Evolutionary conservation across 2,329 filamentous ascomycete genomes (phyloP).

Genomic region (Nothomitra cinnamomea): DNA sequence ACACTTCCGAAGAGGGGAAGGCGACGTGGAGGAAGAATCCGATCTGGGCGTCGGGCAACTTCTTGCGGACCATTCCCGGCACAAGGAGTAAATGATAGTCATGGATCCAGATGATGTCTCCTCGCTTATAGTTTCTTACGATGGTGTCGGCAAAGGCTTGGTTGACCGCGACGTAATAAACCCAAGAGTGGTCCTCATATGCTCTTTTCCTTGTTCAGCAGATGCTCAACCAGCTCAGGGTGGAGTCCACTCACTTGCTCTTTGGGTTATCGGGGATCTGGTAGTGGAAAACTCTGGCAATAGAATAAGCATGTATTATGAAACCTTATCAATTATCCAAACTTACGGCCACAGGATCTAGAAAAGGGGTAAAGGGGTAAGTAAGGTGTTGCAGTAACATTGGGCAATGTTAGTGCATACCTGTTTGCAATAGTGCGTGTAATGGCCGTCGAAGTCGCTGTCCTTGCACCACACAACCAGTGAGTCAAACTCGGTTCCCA

Average conservation of each 20-base stretch:
- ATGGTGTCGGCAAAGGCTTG: conserved; percentile 86
- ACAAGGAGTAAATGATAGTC: conserved; percentile 89
- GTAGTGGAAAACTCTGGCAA: conserved; percentile 63
- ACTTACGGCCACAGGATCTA: conserved; percentile 8
- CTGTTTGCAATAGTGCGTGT: conserved; percentile 91
- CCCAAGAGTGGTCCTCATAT: conserved; percentile 92
- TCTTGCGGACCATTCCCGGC: conserved; percentile 74
- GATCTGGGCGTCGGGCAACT: conserved; percentile 83
- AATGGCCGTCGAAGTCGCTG: conserved; percentile 87
- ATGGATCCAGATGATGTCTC: conserved; percentile 86
- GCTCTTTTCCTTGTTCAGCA: conserved; percentile 26
- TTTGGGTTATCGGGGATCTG: conserved; percentile 96
- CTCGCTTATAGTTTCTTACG: conserved; percentile 79
- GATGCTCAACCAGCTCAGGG: neutral
- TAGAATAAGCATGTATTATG: neutral
- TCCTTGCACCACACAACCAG: conserved; percentile 75
- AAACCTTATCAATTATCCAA: neutral
- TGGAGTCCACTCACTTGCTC: conserved; percentile 45
- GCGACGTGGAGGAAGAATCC: conserved; percentile 92
- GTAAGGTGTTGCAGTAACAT: neutral
- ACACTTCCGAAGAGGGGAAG: conserved; percentile 92
- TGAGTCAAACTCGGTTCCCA: conserved; percentile 69
- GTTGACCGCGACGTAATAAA: conserved; percentile 85
- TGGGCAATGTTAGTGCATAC: neutral
- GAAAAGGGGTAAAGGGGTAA: neutral